These are phyloP conservation scores for Colletotrichum plurivorum DNA, from an alignment of 2,329 filamentous ascomycete species.

Conservation along the genomic window DNA sequence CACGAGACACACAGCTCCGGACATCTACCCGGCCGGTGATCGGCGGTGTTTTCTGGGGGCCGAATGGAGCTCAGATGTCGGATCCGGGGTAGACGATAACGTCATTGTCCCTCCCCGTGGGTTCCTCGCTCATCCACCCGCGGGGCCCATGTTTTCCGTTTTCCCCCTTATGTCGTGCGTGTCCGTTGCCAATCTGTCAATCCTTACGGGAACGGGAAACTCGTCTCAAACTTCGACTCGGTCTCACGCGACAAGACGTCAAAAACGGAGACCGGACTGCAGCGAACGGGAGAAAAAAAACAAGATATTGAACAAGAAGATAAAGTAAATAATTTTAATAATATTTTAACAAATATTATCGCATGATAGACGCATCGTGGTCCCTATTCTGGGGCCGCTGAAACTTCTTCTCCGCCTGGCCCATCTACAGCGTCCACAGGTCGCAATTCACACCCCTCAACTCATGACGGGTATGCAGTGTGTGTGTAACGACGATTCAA, in stretches of 20 bases:
- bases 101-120: conserved; percentile 32
- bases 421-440: neutral
- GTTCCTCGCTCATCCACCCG: neutral
- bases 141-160: conserved; percentile 14
- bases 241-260: conserved; percentile 29
- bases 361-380: neutral
- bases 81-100: conserved; percentile 37
- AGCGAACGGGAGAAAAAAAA: neutral
- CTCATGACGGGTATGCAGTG: conserved; percentile 1
- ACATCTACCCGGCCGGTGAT: conserved; percentile 1
- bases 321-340: neutral
- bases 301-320: neutral
- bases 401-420: neutral
- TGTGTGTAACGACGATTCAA: conserved; percentile 6
- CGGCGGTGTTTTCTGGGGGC: conserved; percentile 24
- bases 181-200: conserved; percentile 8
- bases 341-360: conserved; percentile 7
- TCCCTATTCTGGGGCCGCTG: conserved; percentile 10
- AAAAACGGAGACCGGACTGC: conserved; percentile 19
- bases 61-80: conserved; percentile 25
- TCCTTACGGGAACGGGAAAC: conserved; percentile 29
- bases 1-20: conserved; percentile 1
- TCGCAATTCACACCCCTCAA: conserved; percentile 8
- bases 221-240: conserved; percentile 20
- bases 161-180: neutral